Conservation (phyloP, 2,329 filamentous ascomycete species). For the Lachnellula suecica region DNA sequence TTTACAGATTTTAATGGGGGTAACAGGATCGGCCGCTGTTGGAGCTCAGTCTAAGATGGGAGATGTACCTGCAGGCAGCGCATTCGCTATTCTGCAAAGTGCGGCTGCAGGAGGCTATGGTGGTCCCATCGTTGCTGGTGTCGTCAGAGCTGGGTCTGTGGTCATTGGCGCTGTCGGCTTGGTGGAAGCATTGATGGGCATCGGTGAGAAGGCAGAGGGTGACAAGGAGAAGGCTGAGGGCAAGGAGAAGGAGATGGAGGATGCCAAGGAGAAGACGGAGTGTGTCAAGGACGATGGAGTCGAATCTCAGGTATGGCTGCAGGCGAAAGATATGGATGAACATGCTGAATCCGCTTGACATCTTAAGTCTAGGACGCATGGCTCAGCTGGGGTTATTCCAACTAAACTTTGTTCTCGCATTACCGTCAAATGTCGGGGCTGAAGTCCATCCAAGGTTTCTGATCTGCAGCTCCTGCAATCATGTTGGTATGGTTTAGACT, state of each 20-base stretch:
- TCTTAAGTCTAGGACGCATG: no score
- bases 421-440: no score
- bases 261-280: background rate
- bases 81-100: constrained; percentile 8
- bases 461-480: no score
- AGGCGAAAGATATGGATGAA: no score
- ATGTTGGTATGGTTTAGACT: no score
- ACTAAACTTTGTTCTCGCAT: no score
- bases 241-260: background rate
- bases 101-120: constrained; percentile 10
- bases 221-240: background rate
- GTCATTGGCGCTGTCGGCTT: background rate
- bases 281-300: no score
- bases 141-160: background rate
- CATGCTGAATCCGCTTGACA: no score
- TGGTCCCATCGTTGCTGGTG: background rate
- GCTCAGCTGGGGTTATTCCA: no score
- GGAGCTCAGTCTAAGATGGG: background rate
- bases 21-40: background rate
- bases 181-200: background rate
- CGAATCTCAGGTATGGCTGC: no score
- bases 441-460: no score
- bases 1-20: background rate
- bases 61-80: constrained; percentile 4
- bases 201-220: background rate